phyloP scores from a whole-genome alignment of 1,284 basidiomycete genomes.

The Somion occarium region DNA sequence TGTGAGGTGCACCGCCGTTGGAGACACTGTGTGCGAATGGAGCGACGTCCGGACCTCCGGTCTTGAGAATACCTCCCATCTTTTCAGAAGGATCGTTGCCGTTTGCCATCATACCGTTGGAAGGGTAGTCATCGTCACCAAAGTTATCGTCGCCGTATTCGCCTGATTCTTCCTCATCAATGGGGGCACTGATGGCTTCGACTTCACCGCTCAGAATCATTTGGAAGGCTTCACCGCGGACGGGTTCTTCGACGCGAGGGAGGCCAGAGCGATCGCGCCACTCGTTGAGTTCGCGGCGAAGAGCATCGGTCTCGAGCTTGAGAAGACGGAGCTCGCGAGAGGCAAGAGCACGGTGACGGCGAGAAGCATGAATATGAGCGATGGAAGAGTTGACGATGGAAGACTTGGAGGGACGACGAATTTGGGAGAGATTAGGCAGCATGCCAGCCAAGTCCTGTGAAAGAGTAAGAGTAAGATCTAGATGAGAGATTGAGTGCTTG shows the following conservation, averaged over 20 bases:
- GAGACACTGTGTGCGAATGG: constrained; percentile 27
- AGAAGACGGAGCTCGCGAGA: constrained; percentile 72
- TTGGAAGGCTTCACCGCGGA: constrained; percentile 62
- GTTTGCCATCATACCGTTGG: neutral
- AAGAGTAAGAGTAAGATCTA: neutral
- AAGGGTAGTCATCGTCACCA: constrained; percentile 21
- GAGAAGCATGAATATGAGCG: constrained; percentile 76
- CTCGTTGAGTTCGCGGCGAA: constrained; percentile 82
- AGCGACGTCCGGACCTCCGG: constrained; percentile 18
- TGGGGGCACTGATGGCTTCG: constrained; percentile 50
- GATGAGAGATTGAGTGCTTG: neutral
- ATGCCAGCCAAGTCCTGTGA: constrained; percentile 79
- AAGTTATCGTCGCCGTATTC: constrained; percentile 35
- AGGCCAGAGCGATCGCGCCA: constrained; percentile 76
- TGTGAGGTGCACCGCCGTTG: constrained; percentile 15
- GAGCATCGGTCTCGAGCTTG: constrained; percentile 73
- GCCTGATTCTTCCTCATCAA: constrained; percentile 53
- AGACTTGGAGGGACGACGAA: constrained; percentile 89
- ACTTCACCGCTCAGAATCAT: constrained; percentile 66
- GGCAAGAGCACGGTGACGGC: constrained; percentile 75
- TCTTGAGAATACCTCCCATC: constrained; percentile 7
- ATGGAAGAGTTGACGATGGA: constrained; percentile 93
- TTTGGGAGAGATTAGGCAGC: constrained; percentile 83
- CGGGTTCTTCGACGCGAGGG: constrained; percentile 63
- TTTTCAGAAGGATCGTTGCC: constrained; percentile 12